Base-by-base conservation (phyloP, 2,329 filamentous ascomycete species). In the Pseudogymnoascus sp. region DNA sequence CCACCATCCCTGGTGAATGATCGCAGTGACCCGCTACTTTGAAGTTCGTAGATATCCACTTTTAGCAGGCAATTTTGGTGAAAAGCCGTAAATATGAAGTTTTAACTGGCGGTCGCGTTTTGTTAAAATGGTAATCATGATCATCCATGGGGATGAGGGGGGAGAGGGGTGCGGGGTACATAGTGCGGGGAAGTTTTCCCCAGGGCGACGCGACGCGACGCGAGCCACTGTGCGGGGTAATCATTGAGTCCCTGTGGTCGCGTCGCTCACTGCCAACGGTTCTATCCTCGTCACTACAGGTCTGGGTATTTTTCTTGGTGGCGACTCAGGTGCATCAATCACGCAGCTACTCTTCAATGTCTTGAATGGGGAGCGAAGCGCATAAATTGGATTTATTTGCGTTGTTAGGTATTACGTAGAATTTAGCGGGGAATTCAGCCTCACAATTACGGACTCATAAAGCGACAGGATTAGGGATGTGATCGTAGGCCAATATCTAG, bases 341-440 rank as follows among this genome's bases (percentile, higher is more conserved):
- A 43, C 40, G 40, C 38, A 41, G 14, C 8, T 21, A 16, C 16
- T 11, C n/a, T 8, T 21, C 5, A 67, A 66, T 49, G 65, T 61
- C 31, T 68, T 40, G 3, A 65, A 63, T 70, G 40, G 69, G 69
- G 69, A 1, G 69, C 66, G 14, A 69, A 63, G 25, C 66, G 64
- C 18, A 65, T 64, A 21, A 66, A 52, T 2, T 63, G 64, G 5
- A 65, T 62, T n/a, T 69, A 65, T 2, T 67, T 67, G 2, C 65
- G 67, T 61, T 69, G 67, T 66, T 68, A 68, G 21, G 67, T 69
- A 9, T 67, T 25, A 4, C 28, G 14, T 14, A 14, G 12, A 31
- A 11, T 25, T 21, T 25, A 14, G 11, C 14, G 45, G 14, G 8
- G 5, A 16, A 16, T 35, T 7, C 12, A 35, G 33, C 12, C 33